Percentiles rank a stretch among this genome's conserved stretches.
phyloP scores from a whole-genome alignment of 371 early-diverging fungal species.

The Apophysomyces variabilis region DNA sequence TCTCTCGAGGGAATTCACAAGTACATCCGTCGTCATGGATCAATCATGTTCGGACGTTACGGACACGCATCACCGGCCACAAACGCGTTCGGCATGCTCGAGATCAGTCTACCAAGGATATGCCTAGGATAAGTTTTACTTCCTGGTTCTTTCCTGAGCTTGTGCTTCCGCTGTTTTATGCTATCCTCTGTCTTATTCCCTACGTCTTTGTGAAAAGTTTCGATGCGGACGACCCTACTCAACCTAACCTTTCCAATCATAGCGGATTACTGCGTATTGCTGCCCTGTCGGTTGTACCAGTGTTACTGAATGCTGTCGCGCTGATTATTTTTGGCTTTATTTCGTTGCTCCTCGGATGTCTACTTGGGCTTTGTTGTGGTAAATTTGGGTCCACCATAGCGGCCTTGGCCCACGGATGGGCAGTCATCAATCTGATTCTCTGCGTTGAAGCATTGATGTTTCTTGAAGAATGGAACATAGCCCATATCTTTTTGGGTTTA shows the following conservation, averaged over 20 bases:
- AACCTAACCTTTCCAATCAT: conserved; percentile 30
- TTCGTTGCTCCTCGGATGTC: conserved; percentile 70
- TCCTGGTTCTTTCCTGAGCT: conserved; percentile 78
- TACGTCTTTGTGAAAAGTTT: conserved; percentile 66
- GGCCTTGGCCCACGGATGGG: conserved; percentile 66
- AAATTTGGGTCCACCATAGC: conserved; percentile 76
- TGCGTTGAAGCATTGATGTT: conserved; percentile 69
- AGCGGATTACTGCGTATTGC: conserved; percentile 58
- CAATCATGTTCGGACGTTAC: conserved; percentile 67
- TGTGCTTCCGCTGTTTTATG: conserved; percentile 68
- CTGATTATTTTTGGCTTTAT: conserved; percentile 67
- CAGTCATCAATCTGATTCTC: conserved; percentile 63
- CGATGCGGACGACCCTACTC: conserved; percentile 26
- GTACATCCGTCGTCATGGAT: conserved; percentile 78
- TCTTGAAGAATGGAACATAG: conserved; percentile 67
- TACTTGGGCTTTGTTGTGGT: conserved; percentile 60
- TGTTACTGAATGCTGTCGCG: conserved; percentile 69
- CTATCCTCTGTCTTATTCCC: conserved; percentile 61
- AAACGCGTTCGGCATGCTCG: conserved; percentile 49
- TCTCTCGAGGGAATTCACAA: conserved; percentile 75
- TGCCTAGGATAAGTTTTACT: conserved; percentile 53
- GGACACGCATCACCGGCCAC: conserved; percentile 77
- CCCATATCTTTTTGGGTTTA: conserved; percentile 70
- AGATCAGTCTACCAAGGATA: not conserved
- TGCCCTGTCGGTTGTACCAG: conserved; percentile 69